These are phyloP conservation scores for Penicillium freii DNA, from an alignment of 2,329 filamentous ascomycete species.

Conservation along the genomic window DNA sequence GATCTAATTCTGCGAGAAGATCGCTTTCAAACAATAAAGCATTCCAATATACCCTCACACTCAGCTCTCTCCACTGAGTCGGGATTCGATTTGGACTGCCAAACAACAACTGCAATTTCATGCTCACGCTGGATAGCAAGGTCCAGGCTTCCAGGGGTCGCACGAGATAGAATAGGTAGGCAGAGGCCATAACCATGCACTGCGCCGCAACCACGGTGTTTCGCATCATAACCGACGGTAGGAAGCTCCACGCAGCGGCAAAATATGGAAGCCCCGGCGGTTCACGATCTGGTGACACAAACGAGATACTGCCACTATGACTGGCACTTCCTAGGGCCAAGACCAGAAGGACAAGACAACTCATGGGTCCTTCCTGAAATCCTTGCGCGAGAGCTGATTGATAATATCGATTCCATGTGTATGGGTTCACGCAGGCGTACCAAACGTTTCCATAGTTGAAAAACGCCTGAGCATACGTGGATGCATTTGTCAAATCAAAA, in stretches of 20 bases:
- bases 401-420: constrained; percentile 75
- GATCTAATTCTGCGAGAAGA: constrained; percentile 72
- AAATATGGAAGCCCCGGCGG: constrained; percentile 77
- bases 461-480: constrained; percentile 73
- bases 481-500: constrained; percentile 71
- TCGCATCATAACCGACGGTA: constrained; percentile 75
- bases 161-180: constrained; percentile 79
- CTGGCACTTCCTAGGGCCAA: constrained; percentile 75
- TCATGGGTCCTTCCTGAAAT: constrained; percentile 76
- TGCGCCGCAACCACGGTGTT: constrained; percentile 77
- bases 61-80: constrained; percentile 67
- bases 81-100: constrained; percentile 71
- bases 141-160: constrained; percentile 82
- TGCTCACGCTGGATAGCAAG: constrained; percentile 73
- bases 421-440: constrained; percentile 82
- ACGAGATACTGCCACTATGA: constrained; percentile 71
- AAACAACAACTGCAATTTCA: constrained; percentile 75
- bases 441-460: constrained; percentile 80
- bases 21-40: constrained; percentile 77
- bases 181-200: constrained; percentile 75
- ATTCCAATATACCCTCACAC: constrained; percentile 82
- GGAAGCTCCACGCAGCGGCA: constrained; percentile 72
- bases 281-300: constrained; percentile 65
- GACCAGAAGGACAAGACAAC: constrained; percentile 77
- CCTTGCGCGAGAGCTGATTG: constrained; percentile 70